phyloP scores from a whole-genome alignment of 2,329 filamentous ascomycete genomes.

The Coniochaeta hoffmannii region DNA sequence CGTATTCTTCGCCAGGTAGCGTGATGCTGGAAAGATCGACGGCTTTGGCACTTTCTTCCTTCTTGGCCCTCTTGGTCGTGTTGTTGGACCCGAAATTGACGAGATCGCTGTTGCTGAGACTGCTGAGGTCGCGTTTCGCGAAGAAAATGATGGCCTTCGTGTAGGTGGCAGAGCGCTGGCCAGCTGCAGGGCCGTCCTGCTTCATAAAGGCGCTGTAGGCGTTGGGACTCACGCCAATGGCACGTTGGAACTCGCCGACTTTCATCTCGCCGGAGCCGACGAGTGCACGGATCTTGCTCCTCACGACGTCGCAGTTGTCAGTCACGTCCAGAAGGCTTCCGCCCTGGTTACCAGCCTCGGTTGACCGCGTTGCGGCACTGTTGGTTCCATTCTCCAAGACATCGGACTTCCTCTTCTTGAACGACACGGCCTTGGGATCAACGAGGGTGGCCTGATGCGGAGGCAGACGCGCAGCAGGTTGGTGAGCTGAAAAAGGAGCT shows the following conservation, averaged over 20 bases:
- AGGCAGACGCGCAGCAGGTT: too few relatives aligned
- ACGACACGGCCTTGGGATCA: background rate
- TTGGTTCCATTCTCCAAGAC: background rate
- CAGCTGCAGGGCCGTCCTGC: conserved; percentile 32
- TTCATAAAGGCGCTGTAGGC: conserved; percentile 39
- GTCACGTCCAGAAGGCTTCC: conserved; percentile 1
- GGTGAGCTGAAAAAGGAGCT: background rate
- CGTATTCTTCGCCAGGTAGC: conserved; percentile 34
- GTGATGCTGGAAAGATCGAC: conserved; percentile 23
- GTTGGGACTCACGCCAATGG: conserved; percentile 32
- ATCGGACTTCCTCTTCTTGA: background rate
- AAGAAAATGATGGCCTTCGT: conserved; percentile 34
- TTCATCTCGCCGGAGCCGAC: conserved; percentile 41
- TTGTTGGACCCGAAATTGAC: background rate
- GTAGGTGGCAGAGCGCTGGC: conserved; percentile 25
- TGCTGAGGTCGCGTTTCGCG: conserved; percentile 37
- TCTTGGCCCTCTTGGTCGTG: background rate
- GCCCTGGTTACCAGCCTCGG: conserved; percentile 1
- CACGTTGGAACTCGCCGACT: conserved; percentile 40
- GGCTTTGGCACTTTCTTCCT: background rate
- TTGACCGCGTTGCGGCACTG: background rate
- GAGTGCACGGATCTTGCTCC: conserved; percentile 29
- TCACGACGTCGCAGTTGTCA: conserved; percentile 6
- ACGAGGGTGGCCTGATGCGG: background rate
- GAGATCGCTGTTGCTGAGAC: background rate